These are phyloP conservation scores for Hericium rajendrae DNA, from an alignment of 768 basidiomycete species.

Conservation along the genomic window DNA sequence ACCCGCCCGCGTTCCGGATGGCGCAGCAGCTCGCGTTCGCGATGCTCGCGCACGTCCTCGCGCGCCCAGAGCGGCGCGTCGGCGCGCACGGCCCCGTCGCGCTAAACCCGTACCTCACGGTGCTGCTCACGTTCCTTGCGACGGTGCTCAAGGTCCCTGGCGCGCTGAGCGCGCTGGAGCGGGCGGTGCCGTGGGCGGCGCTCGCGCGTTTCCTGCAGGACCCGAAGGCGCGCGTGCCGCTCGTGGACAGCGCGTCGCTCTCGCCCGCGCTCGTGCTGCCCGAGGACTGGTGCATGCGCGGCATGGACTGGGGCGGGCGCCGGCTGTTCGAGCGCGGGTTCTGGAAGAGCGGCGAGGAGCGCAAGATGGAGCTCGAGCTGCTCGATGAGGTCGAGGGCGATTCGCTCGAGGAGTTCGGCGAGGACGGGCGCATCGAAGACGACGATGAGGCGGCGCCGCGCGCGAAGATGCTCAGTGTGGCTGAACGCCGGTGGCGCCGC, in stretches of 20 bases:
- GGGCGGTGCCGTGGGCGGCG: conserved; percentile 76
- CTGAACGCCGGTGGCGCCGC: conserved; percentile 55
- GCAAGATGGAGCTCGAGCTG: conserved; percentile 40
- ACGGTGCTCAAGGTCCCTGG: conserved; percentile 60
- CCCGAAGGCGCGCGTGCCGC: conserved; percentile 46
- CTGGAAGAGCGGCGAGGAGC: conserved; percentile 53
- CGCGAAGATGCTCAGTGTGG: conserved; percentile 21
- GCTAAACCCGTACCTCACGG: conserved; percentile 80
- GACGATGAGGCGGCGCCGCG: conserved; percentile 38
- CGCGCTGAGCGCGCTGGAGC: conserved; percentile 56
- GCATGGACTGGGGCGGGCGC: conserved; percentile 93
- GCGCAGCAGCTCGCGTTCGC: conserved; percentile 74
- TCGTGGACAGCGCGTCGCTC: conserved; percentile 1
- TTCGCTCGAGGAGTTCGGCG: conserved; percentile 41
- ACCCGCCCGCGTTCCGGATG: conserved; percentile 58
- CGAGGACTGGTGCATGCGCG: conserved; percentile 93
- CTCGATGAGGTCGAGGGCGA: conserved; percentile 66
- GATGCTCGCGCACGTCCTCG: conserved; percentile 65
- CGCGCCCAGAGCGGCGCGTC: conserved; percentile 48
- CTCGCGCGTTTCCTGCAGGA: conserved; percentile 56
- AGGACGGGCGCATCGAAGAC: conserved; percentile 79
- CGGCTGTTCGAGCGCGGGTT: conserved; percentile 88
- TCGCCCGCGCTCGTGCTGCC: conserved; percentile 34
- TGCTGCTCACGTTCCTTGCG: conserved; percentile 81
- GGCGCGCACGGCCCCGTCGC: conserved; percentile 37